These are phyloP conservation scores for Chytridium lagenaria DNA, from an alignment of 371 early-diverging fungal species.

Conservation along the genomic window DNA sequence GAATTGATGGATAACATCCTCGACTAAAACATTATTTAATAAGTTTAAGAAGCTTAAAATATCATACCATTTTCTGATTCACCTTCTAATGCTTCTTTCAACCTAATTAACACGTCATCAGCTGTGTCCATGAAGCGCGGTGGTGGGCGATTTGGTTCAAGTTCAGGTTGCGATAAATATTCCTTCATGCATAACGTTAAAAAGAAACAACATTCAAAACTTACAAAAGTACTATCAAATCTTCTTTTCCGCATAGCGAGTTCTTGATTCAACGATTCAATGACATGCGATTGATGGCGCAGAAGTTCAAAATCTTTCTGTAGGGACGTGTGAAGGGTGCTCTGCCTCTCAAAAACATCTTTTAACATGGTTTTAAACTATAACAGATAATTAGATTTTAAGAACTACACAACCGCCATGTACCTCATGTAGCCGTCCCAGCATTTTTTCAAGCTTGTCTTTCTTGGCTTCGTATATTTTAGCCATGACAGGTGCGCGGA, in stretches of 20 bases:
- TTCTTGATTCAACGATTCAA: slow-evolving; percentile 6
- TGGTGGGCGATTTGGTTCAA: not conserved
- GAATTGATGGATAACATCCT: not conserved
- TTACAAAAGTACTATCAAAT: not conserved
- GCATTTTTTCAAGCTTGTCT: not conserved
- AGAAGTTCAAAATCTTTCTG: not conserved
- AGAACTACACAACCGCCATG: not conserved
- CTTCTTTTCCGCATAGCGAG: not conserved
- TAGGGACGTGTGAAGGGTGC: not conserved
- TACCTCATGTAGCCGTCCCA: not conserved
- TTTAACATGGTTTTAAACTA: not conserved
- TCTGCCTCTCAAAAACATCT: not conserved
- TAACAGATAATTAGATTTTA: not conserved
- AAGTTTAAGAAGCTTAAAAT: not conserved
- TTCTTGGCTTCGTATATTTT: not conserved
- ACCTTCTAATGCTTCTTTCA: not conserved
- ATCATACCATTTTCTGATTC: not conserved
- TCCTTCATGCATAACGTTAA: not conserved
- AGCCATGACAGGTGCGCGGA: not conserved
- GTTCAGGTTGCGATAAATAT: not conserved
- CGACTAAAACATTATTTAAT: not conserved
- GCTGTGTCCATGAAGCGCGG: not conserved
- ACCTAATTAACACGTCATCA: not conserved
- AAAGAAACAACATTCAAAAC: not conserved
- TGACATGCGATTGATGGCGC: not conserved